Evolutionary conservation across 345 rosid genomes (phyloP), one percentile per base, ranked within the genome.

Genomic region (Corymbia maculata): DNA sequence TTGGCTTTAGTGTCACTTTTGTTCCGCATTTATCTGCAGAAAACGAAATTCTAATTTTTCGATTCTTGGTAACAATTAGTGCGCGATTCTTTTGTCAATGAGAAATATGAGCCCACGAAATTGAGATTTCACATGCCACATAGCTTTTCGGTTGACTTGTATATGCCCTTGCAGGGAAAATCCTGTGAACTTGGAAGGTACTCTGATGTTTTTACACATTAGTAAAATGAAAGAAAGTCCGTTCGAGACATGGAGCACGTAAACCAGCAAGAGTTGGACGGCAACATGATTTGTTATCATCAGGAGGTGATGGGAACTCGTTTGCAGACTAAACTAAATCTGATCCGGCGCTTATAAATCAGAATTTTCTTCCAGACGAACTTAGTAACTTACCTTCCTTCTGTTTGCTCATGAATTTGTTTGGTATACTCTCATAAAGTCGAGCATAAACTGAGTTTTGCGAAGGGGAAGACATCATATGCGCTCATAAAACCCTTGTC

Each of bases 51-150:
- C 24, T 36, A 70, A 5, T 36, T 70, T 70, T 70, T 70, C 1
- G 4, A 5, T 36, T 36, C 26, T 70, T 36, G 2, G 4, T 0
- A 5, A 36, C 47, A 36, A 70, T 2, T 17, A 5, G 36, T 4
- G 2, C 1, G 26, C 1, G 26, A 70, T 36, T 70, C 26, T 36
- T 70, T 70, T 70, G 82, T 70, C 26, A 36, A 2, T 36, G 82
- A 28, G 82, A 70, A 17, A 70, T 36, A 17, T 4, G 1, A 4
- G 82, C 47, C 0, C 24, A 19, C 0, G 2, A 8, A 0, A 4
- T 70, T 9, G 47, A 36, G 47, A 70, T 2, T 70, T 17, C 9
- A 0, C 26, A 70, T 0, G 47, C 14, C 0, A 26, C 26, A 36
- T 36, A 70, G 47, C 82, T 9, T 9, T 70, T 75, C 0, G 1